Evolutionary conservation across 2,329 filamentous ascomycete genomes (phyloP).

Genomic region (Colletotrichum cuscutae): DNA sequence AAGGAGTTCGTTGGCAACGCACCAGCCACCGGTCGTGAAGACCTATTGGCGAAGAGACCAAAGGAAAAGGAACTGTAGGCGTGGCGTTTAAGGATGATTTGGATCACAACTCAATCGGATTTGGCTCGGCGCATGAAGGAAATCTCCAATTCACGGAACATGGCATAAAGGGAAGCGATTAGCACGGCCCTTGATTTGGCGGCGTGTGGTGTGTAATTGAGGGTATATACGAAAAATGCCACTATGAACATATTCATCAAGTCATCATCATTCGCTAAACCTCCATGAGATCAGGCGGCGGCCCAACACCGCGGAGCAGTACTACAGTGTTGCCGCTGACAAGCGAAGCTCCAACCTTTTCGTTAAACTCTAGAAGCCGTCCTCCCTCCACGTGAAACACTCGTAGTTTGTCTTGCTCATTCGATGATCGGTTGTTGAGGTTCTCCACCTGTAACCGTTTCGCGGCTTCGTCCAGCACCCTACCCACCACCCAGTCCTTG

Average conservation of each 20-base stretch:
- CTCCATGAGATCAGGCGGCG: conserved; percentile 79
- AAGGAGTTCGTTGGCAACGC: conserved; percentile 64
- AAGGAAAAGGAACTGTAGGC: conserved; percentile 36
- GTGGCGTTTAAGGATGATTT: conserved; percentile 5
- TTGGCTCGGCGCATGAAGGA: conserved; percentile 22
- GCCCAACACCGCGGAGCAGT: conserved; percentile 84
- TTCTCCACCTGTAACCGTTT: conserved; percentile 83
- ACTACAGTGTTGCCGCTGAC: conserved; percentile 91
- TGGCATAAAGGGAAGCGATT: not conserved
- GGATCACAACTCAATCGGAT: conserved; percentile 19
- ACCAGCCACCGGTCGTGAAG: conserved; percentile 64
- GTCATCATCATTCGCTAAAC: conserved; percentile 36
- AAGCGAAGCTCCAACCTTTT: conserved; percentile 81
- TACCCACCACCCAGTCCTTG: conserved; percentile 88
- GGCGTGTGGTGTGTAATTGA: conserved; percentile 18
- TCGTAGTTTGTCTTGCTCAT: conserved; percentile 82
- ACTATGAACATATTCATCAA: conserved; percentile 28
- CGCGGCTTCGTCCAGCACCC: conserved; percentile 82
- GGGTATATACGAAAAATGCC: conserved; percentile 31
- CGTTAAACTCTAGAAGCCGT: conserved; percentile 84
- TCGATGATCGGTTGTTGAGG: conserved; percentile 80
- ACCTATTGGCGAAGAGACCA: conserved; percentile 50
- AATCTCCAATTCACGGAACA: conserved; percentile 6
- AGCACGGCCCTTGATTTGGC: not conserved
- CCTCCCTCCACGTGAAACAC: conserved; percentile 96